These are phyloP conservation scores for Komagataea norvegica DNA, from an alignment of 1,139 yeast species.

Conservation along the genomic window DNA sequence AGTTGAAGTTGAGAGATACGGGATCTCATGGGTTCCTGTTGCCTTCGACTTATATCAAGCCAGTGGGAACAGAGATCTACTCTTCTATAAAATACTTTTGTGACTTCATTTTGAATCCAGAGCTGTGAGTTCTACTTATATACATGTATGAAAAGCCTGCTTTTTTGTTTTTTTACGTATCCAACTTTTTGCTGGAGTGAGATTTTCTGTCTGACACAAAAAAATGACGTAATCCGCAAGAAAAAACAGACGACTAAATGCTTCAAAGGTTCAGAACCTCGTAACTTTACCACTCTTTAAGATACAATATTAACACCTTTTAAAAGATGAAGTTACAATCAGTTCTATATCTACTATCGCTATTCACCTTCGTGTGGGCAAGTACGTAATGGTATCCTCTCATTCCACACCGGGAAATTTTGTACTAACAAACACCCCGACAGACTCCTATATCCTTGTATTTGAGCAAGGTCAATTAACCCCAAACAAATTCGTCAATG, in stretches of 20 bases:
- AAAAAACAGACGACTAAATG: no score
- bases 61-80: slow-evolving; percentile 73
- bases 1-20: slow-evolving; percentile 73
- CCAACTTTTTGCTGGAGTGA: no score
- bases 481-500: slow-evolving; percentile 18
- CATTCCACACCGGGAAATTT: not conserved
- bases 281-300: no score
- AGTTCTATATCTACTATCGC: slow-evolving; percentile 3
- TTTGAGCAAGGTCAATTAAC: slow-evolving; percentile 25
- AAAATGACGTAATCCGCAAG: not conserved
- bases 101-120: slow-evolving; percentile 50
- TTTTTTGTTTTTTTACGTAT: no score
- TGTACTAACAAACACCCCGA: not conserved
- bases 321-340: slow-evolving; percentile 8
- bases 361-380: slow-evolving; percentile 6
- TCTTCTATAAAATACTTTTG: slow-evolving; percentile 69
- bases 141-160: no score
- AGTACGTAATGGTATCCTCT: slow-evolving; percentile 9
- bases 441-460: slow-evolving; percentile 24
- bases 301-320: not conserved
- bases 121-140: slow-evolving; percentile 10
- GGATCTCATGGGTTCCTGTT: slow-evolving; percentile 81
- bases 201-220: no score
- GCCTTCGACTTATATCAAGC: slow-evolving; percentile 64
- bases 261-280: no score